Evolutionary conservation across 2,329 filamentous ascomycete species (phyloP), one percentile per base, ranked within the genome.

Genomic region (Pezicula radicicola): DNA sequence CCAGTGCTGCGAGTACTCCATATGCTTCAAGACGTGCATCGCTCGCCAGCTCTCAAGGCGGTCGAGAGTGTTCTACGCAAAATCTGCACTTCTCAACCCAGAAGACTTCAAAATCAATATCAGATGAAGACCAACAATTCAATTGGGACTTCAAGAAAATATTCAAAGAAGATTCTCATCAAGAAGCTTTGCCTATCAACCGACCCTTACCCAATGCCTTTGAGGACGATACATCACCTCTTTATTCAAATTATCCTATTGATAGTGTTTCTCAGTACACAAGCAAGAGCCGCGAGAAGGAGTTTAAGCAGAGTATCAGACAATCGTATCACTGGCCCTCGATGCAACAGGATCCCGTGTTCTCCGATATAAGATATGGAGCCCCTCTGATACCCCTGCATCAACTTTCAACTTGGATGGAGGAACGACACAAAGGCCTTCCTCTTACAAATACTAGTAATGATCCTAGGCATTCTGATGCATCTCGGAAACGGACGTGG

Each of bases 111-210:
- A 21, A 6, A 36, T 15, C 37, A 46, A 46, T 19, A 33, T 44
- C 52, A 30, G 42, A 50, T 25, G 18, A 37, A n/a, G 60, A 69
- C 25, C 44, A 57, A 13, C 65, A 69, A 12, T 70, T 66, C 40
- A 64, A 72, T 15, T 74, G 72, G 68, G 70, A 76, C 6, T 62
- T 70, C 50, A 58, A 71, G 40, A 63, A 61, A 9, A 65, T 73
- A 5, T 76, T 77, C 50, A 62, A 66, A 9, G 70, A 74, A 39
- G 55, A 63, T 33, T 54, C 64, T 4, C 51, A 55, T 10, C 70
- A 71, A 50, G 66, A 68, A 6, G 71, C 72, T n/a, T 75, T 78
- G 36, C 70, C 73, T n/a, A 71, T 77, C 49, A 74, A 72, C 12
- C 75, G 71, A 52, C 75, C 75, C 18, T 63, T 79, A 1, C 68